Evolutionary conservation across 176 grass and related monocot genomes (phyloP), one percentile per base, ranked within the genome.

Genomic region (Bonia amplexicaulis): DNA sequence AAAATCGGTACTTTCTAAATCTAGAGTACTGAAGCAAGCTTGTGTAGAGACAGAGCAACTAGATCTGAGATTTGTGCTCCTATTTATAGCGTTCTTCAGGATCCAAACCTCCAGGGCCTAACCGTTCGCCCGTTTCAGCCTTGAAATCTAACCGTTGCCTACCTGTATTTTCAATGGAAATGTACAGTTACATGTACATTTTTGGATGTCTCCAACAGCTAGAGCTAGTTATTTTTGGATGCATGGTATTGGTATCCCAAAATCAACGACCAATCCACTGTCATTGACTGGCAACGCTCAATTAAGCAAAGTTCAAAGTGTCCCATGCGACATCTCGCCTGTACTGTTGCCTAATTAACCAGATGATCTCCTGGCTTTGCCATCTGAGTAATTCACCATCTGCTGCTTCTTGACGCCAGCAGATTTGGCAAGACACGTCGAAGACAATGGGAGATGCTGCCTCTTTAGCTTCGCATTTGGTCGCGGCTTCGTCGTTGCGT

Each of bases 311-410:
- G 11, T 33, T 61, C 25, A 26, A 33, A 16, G 16, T 45, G 37
- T 59, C 52, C 49, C 25, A 31, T 69, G n/a, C 65, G 7, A 26
- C 40, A 69, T 13, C 47, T 55, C 27, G 19, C 22, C 39, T 45
- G 20, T 44, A 70, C 20, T 6, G 20, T 48, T 72, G 23, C 45
- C 45, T 51, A 73, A 73, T 73, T 73, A 51, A 73, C 27, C 23
- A 82, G 3, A 72, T 72, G 80, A 61, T 61, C 53, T 71, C 39
- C 69, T 82, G 54, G 54, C 68, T 72, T 82, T 82, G 80, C 54
- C 53, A 57, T 82, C 29, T 47, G 5, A 6, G 25, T 58, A 61
- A 62, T 82, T 27, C 7, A 15, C 54, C 69, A 62, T 63, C 25
- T 73, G 67, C 66, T 45, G 22, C 52, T 71, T 26, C 35, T 41